Conservation (phyloP, 2,329 filamentous ascomycete species). For the Colletotrichum ledebouriae region DNA sequence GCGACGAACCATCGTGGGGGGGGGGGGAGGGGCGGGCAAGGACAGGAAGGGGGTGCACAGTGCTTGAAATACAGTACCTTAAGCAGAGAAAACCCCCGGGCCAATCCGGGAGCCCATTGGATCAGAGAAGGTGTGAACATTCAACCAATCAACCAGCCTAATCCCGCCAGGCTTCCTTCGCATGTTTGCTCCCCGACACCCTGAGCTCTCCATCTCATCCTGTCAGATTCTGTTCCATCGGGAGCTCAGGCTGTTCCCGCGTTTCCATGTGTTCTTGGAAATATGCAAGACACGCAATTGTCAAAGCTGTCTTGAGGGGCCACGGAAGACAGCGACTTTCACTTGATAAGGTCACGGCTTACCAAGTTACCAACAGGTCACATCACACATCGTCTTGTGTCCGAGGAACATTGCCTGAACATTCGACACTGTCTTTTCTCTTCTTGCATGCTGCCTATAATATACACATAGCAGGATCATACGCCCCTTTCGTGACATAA, state of each 20-base stretch:
- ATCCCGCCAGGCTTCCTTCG: no score
- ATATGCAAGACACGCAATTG: background rate
- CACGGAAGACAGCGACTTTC: background rate
- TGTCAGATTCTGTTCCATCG: background rate
- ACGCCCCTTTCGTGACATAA: constrained; percentile 34
- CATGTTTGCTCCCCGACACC: no score
- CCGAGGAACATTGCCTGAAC: background rate
- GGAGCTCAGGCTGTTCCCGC: constrained; percentile 7
- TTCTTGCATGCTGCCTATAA: constrained; percentile 38
- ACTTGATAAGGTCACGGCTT: background rate
- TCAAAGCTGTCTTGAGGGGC: background rate
- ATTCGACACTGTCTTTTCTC: constrained; percentile 21
- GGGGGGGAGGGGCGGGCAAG: background rate
- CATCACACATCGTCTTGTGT: background rate
- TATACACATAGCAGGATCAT: constrained; percentile 43
- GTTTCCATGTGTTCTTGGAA: constrained; percentile 9
- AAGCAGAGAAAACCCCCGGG: background rate
- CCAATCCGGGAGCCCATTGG: no score
- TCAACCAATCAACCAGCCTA: no score
- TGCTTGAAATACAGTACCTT: constrained; percentile 6
- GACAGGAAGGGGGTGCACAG: background rate
- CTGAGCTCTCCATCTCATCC: background rate
- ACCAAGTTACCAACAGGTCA: background rate
- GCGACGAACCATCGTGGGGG: constrained; percentile 9
- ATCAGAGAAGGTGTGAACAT: no score